A percentile compares a stretch with the other conserved stretches of the same genome.
Evolutionary conservation across 148 eudicot genomes (phyloP).

Genomic region (Diospyros kaki): DNA sequence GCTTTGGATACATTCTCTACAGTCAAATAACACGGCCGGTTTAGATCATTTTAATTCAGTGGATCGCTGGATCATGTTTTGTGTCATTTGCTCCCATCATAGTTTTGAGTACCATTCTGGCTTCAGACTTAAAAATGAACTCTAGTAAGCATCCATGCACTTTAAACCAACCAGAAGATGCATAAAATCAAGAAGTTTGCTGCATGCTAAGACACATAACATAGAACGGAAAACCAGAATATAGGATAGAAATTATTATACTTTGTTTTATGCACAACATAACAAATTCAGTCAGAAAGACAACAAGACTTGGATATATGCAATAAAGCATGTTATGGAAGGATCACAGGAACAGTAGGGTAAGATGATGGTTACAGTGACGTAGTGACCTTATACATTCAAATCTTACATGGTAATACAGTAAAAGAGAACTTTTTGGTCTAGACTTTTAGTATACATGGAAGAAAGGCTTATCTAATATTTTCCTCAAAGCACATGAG

Average conservation of each 20-base stretch:
- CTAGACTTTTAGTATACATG: neutral
- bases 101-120: neutral
- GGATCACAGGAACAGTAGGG: neutral
- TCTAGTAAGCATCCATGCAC: neutral
- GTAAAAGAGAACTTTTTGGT: neutral
- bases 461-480: neutral
- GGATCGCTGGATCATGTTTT: neutral
- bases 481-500: no score
- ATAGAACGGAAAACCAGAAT: neutral
- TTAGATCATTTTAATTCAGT: neutral
- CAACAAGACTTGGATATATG: neutral
- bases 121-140: neutral
- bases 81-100: neutral
- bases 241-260: neutral
- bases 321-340: neutral
- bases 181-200: neutral
- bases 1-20: neutral
- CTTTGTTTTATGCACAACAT: neutral
- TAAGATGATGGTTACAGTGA: no score
- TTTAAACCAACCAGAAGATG: neutral
- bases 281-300: neutral
- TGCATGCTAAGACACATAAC: neutral
- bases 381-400: neutral
- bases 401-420: neutral
- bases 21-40: neutral